Percentiles rank a stretch among this genome's conserved stretches.
These are phyloP conservation scores for Macrotyloma uniflorum DNA, from an alignment of 306 rosid species.

Conservation along the genomic window DNA sequence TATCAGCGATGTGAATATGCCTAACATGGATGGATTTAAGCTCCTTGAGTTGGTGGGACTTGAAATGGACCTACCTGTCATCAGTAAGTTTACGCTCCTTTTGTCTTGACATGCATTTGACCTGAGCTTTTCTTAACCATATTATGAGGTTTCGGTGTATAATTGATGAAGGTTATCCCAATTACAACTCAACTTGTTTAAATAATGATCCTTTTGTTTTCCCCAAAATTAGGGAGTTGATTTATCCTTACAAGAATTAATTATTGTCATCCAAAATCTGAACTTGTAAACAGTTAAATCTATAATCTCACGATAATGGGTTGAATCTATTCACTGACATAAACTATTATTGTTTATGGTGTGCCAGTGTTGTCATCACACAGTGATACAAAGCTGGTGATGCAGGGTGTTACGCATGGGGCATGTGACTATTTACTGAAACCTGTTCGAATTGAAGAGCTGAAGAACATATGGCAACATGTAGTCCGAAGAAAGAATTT, in stretches of 20 bases:
- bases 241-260: not conserved
- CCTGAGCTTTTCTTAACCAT: conserved; percentile 23
- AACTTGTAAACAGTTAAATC: not conserved
- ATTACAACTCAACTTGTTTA: not conserved
- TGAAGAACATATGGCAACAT: conserved; percentile 93
- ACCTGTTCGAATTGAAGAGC: conserved; percentile 82
- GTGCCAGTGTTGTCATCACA: conserved; percentile 76
- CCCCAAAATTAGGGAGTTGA: not conserved
- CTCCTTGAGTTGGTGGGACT: conserved; percentile 88
- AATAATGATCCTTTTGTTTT: not conserved
- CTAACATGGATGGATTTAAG: conserved; percentile 94
- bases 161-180: not conserved
- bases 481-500: conserved; percentile 65
- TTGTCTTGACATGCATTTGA: conserved; percentile 5
- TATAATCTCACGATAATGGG: not conserved
- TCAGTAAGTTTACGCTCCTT: conserved; percentile 59
- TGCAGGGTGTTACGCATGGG: conserved; percentile 83
- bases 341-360: conserved; percentile 26
- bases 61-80: conserved; percentile 96
- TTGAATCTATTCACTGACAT: conserved; percentile 23
- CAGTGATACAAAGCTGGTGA: conserved; percentile 77
- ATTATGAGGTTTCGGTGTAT: conserved; percentile 2
- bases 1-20: conserved; percentile 89
- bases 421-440: conserved; percentile 86
- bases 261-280: not conserved